Base-by-base conservation (phyloP, 495 filamentous ascomycete species). In the Podospora pseudocomata region DNA sequence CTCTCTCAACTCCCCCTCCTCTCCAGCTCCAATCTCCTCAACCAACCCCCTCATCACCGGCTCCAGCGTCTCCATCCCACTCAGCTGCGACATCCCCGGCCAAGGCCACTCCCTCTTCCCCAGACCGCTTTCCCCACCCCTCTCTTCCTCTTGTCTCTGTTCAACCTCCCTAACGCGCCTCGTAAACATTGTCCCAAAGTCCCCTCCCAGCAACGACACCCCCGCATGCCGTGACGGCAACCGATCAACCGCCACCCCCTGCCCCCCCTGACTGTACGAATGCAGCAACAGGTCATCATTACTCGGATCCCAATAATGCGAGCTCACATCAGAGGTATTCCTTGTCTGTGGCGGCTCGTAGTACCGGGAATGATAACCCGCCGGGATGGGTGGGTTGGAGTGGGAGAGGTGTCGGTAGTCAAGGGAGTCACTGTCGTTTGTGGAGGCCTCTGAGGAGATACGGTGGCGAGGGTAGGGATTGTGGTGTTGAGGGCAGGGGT, bases 41-140 rank as follows among this genome's bases (percentile, higher is more conserved):
- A 70, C 39, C 19, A 74, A n/a, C 20, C 56, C 71, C 11, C 67
- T 70, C 71, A 74, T 74, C 16, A 74, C 30, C 44, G 68, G 68
- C 56, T 72, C 72, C 13, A 74, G 26, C 0, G 59, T 69, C 6
- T 72, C 70, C 66, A 70, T 53, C 30, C 67, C 72, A 30, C 27
- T 65, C 58, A 32, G 18, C 18, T 56, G 32, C 0, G 26, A 18
- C 7, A 39, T 15, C 54, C 61, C 30, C 19, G 32, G 13, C 30
- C 5, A 5, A 19, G 20, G 20, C 15, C 11, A 27, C 39, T 49
- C 39, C 39, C 59, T 9, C 58, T 18, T 44, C 19, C 28, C 34
- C 27, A 19, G 18, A 23, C 23, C 39, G 15, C 5, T 67, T 27
- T 39, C 34, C 27, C 32, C 15, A 53, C 15, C 9, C 39, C 15